phyloP scores from a whole-genome alignment of 202 grass and related monocot genomes.

The Digitaria exilis region DNA sequence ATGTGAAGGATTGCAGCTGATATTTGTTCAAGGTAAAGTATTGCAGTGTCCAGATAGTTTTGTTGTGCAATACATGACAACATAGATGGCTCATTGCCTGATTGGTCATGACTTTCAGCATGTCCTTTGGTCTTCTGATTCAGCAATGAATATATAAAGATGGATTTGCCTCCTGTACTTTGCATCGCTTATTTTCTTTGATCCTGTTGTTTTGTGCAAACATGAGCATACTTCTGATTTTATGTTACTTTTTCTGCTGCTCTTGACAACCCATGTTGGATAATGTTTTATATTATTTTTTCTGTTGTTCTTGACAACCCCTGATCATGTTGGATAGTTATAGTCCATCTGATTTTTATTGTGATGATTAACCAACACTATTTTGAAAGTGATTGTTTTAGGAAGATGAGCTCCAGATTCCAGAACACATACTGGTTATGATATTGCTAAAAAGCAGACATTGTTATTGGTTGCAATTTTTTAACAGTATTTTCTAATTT shows the following conservation, averaged over 20 bases:
- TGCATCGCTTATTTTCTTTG: neutral
- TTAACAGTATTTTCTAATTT: neutral
- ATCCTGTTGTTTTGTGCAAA: neutral
- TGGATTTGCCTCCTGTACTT: neutral
- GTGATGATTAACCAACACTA: neutral
- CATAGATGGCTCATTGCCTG: slow-evolving; percentile 8
- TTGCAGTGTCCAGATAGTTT: neutral
- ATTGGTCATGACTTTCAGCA: neutral
- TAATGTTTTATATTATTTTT: too few species aligned
- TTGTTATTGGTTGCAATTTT: neutral
- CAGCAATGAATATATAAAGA: neutral
- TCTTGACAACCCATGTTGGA: too few species aligned
- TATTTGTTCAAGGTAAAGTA: slow-evolving; percentile 12
- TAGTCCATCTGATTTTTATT: neutral
- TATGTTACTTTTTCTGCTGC: neutral
- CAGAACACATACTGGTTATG: neutral
- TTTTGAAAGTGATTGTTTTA: neutral
- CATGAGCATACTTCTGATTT: neutral
- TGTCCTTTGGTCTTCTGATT: neutral
- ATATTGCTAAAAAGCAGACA: too few species aligned
- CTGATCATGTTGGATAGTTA: slow-evolving; percentile 1
- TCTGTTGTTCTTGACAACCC: too few species aligned
- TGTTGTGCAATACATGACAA: neutral
- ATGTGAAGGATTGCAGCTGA: neutral
- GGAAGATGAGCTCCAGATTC: neutral